phyloP scores from a whole-genome alignment of 495 filamentous ascomycete genomes.

The Aspergillus sparsus region DNA sequence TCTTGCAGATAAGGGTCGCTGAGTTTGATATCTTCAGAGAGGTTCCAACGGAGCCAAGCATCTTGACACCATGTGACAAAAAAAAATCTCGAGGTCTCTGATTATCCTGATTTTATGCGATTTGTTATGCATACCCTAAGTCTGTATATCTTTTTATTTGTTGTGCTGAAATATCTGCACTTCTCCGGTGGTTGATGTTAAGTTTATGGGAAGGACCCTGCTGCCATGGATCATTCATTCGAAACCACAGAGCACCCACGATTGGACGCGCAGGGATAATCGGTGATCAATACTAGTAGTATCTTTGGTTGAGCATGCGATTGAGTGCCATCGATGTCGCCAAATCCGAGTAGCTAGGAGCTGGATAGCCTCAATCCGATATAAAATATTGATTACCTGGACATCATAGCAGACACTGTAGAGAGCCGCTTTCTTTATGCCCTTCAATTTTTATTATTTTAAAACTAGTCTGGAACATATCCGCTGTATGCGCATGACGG shows the following conservation, averaged over 20 bases:
- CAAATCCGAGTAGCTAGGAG: not conserved
- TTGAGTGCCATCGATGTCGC: not conserved
- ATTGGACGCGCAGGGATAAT: not conserved
- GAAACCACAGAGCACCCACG: not conserved
- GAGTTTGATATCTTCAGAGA: not conserved
- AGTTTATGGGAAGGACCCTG: not conserved
- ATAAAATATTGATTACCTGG: not conserved
- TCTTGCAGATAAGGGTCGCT: not conserved
- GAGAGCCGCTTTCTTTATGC: no score
- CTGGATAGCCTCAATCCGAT: conserved; percentile 1
- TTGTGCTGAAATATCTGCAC: not conserved
- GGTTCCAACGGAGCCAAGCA: not conserved
- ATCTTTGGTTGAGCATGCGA: not conserved
- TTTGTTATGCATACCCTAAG: conserved; percentile 5
- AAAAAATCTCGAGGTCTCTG: not conserved
- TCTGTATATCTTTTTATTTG: not conserved
- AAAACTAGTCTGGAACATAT: no score
- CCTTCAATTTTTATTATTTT: no score
- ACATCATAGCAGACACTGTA: not conserved
- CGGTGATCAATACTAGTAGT: not conserved
- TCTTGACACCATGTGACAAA: not conserved
- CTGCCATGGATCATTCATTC: not conserved
- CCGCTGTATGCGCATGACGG: no score
- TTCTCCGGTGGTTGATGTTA: not conserved
- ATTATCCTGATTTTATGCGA: not conserved